phyloP scores from a whole-genome alignment of 345 rosid species.

The Arabis alpina region DNA sequence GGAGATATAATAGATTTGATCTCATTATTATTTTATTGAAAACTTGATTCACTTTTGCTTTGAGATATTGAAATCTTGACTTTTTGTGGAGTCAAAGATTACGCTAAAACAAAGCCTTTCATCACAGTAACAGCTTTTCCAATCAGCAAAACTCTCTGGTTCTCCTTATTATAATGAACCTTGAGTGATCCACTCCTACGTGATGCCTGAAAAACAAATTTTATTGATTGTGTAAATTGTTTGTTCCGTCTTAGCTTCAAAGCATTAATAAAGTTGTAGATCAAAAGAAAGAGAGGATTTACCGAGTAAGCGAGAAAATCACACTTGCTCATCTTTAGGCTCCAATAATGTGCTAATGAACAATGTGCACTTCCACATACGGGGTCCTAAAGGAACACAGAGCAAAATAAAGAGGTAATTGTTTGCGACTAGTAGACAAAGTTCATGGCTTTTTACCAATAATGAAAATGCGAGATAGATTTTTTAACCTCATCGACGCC shows the following conservation, averaged over 20 bases:
- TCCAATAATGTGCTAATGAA: slow-evolving; percentile 68
- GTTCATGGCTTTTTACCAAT: too few species aligned
- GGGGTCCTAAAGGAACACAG: slow-evolving; percentile 57
- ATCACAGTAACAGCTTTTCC: slow-evolving; percentile 68
- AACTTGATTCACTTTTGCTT: neutral
- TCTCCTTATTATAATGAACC: slow-evolving; percentile 54
- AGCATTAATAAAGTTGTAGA: neutral
- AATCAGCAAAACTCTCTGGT: slow-evolving; percentile 57
- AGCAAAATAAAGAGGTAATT: neutral
- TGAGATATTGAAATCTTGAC: neutral
- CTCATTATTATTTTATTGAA: neutral
- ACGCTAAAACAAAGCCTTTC: slow-evolving; percentile 60
- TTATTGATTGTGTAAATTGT: neutral
- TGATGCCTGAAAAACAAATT: slow-evolving; percentile 48
- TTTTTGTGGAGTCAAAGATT: slow-evolving; percentile 11
- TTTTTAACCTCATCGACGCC: slow-evolving; percentile 62
- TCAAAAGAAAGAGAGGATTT: slow-evolving; percentile 32
- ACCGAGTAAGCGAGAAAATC: slow-evolving; percentile 59
- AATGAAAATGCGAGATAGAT: neutral
- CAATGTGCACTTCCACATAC: slow-evolving; percentile 76
- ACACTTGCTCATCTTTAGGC: slow-evolving; percentile 61
- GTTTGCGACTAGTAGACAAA: too few species aligned
- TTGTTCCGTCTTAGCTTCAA: neutral
- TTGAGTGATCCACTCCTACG: slow-evolving; percentile 59
- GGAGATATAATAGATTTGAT: neutral